phyloP scores from a whole-genome alignment of 768 basidiomycete genomes.

The Lentinula sp. region DNA sequence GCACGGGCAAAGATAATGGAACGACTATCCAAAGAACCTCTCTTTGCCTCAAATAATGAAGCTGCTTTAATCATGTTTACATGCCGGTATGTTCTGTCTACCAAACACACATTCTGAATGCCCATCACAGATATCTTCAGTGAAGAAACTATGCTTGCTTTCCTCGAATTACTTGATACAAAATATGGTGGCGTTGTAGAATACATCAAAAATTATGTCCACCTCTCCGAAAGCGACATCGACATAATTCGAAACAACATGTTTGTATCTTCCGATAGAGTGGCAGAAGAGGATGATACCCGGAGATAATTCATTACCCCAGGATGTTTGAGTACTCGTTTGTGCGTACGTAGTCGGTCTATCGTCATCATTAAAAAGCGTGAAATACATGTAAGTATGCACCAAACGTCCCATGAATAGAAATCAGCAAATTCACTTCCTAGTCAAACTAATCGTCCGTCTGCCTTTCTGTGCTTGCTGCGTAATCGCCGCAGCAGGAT shows the following conservation, averaged over 20 bases:
- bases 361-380: not conserved
- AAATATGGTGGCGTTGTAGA: conserved; percentile 64
- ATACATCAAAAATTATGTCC: conserved; percentile 52
- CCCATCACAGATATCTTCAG: conserved; percentile 27
- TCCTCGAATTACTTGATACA: conserved; percentile 51
- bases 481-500: conserved; percentile 5
- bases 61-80: conserved; percentile 82
- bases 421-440: conserved; percentile 16
- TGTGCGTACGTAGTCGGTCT: not conserved
- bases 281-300: too few relatives aligned
- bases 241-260: conserved; percentile 42
- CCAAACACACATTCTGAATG: not conserved
- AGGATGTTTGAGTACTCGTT: not conserved
- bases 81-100: conserved; percentile 44
- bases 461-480: conserved; percentile 30
- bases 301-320: not conserved
- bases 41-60: conserved; percentile 67
- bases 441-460: conserved; percentile 34
- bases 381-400: not conserved
- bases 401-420: not conserved
- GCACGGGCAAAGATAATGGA: conserved; percentile 64
- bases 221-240: conserved; percentile 60
- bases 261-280: not conserved
- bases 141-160: conserved; percentile 71
- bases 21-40: conserved; percentile 61